Evolutionary conservation across 192 early-diverging fungal genomes (phyloP).

Genomic region (Coemansia sp.): DNA sequence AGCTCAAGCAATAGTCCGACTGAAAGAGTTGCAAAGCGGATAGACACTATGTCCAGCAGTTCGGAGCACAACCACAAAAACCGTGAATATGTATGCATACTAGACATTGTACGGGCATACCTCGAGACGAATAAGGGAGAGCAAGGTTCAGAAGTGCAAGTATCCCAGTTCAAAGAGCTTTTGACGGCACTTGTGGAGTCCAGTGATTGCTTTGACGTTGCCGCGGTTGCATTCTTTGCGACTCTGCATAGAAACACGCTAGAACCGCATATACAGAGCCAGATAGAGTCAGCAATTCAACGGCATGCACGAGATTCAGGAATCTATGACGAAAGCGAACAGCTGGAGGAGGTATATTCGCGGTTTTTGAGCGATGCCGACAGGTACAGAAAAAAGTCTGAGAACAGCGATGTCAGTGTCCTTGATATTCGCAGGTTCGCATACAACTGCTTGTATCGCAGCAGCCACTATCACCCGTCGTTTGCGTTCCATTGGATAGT

Average conservation of each 20-base stretch:
- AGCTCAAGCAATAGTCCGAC: constrained; percentile 1
- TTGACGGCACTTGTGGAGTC: constrained; percentile 8
- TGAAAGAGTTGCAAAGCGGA: constrained; percentile 9
- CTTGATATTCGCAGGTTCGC: constrained; percentile 24
- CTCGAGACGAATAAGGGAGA: constrained; percentile 12
- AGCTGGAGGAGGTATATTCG: constrained; percentile 24
- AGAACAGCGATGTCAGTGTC: constrained; percentile 13
- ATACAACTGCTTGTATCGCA: constrained; percentile 14
- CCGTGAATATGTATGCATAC: constrained; percentile 6
- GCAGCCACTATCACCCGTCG: not conserved
- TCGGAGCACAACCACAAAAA: not conserved
- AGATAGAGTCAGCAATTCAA: constrained; percentile 9
- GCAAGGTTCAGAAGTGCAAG: constrained; percentile 10
- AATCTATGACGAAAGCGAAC: constrained; percentile 3
- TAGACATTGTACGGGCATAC: constrained; percentile 13
- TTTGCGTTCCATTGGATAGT: constrained; percentile 29
- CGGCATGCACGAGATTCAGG: constrained; percentile 7
- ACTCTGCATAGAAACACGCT: constrained; percentile 9
- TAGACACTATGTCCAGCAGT: not conserved
- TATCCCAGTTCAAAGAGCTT: constrained; percentile 5
- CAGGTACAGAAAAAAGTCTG: not conserved
- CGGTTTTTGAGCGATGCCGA: constrained; percentile 17
- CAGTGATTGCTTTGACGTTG: constrained; percentile 9
- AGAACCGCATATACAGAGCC: not conserved
- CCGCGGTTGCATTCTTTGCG: constrained; percentile 17